Conservation (phyloP, 2,329 filamentous ascomycete genomes). For the Fusarium sp. region DNA sequence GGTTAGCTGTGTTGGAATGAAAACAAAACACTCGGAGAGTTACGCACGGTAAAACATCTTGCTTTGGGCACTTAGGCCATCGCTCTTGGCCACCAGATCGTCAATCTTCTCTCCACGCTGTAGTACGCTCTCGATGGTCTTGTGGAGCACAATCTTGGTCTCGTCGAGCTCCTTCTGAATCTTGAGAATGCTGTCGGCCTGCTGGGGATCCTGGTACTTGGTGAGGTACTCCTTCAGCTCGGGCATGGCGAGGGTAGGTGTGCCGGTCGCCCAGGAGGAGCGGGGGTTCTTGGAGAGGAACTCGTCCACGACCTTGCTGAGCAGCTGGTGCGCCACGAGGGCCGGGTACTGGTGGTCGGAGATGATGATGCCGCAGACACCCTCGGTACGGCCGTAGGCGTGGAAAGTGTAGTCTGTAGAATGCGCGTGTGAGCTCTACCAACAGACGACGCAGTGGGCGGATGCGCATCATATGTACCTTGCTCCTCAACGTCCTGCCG, state of each 20-base stretch:
- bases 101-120: constrained; percentile 98
- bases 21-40: neutral
- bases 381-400: constrained; percentile 79
- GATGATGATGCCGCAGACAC: constrained; percentile 81
- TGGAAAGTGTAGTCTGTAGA: constrained; percentile 76
- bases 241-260: constrained; percentile 69
- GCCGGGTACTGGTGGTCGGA: constrained; percentile 79
- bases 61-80: constrained; percentile 88
- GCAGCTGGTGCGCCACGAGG: constrained; percentile 85
- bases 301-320: constrained; percentile 88
- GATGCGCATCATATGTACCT: constrained; percentile 56
- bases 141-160: constrained; percentile 96
- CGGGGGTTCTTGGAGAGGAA: constrained; percentile 82
- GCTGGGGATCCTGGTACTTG: constrained; percentile 84
- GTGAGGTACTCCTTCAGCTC: constrained; percentile 80
- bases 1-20: constrained; percentile 4
- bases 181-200: constrained; percentile 92
- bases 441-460: neutral
- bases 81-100: constrained; percentile 90
- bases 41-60: constrained; percentile 94
- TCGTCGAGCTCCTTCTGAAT: constrained; percentile 97
- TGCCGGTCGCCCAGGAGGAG: constrained; percentile 70
- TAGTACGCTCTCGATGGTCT: constrained; percentile 89
- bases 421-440: constrained; percentile 30
- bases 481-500: constrained; percentile 88